Evolutionary conservation across 768 basidiomycete genomes (phyloP).

Genomic region (Boletellus ananas): DNA sequence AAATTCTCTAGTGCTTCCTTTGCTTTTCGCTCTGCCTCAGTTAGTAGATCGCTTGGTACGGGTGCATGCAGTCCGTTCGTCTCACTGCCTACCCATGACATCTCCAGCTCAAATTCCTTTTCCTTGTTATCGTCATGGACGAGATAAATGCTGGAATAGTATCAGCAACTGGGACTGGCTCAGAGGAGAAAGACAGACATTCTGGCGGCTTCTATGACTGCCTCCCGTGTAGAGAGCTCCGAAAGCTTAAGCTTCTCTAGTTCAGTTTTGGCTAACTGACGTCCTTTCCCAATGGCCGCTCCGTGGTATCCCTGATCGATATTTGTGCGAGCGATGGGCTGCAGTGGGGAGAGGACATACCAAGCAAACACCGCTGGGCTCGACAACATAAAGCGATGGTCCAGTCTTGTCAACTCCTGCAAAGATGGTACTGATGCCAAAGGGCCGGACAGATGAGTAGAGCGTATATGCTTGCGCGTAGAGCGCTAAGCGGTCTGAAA

Average conservation of each 20-base stretch:
- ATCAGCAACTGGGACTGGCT: constrained; percentile 4
- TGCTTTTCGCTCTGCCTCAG: constrained; percentile 84
- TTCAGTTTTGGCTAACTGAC: constrained; percentile 96
- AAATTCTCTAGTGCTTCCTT: constrained; percentile 78
- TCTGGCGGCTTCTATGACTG: constrained; percentile 88
- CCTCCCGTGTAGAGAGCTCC: constrained; percentile 77
- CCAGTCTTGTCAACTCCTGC: constrained; percentile 87
- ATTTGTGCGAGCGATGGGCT: background rate
- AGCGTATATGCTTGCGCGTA: constrained; percentile 96
- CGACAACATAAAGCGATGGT: constrained; percentile 83
- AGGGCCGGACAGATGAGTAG: constrained; percentile 96
- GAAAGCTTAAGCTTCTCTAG: constrained; percentile 91
- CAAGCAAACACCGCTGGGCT: constrained; percentile 91
- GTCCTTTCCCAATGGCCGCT: constrained; percentile 97
- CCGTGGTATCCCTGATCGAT: constrained; percentile 81
- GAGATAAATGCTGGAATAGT: constrained; percentile 74
- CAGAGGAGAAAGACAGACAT: constrained; percentile 58
- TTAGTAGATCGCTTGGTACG: constrained; percentile 80
- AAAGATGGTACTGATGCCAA: constrained; percentile 91
- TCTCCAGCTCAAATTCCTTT: constrained; percentile 96
- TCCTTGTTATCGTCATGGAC: constrained; percentile 98
- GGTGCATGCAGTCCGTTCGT: constrained; percentile 73
- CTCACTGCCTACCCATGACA: constrained; percentile 93
- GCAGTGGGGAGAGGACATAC: constrained; percentile 41
- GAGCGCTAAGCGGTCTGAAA: constrained; percentile 77